Base-by-base conservation (phyloP, 345 rosid genomes). In the Isatis tinctoria region DNA sequence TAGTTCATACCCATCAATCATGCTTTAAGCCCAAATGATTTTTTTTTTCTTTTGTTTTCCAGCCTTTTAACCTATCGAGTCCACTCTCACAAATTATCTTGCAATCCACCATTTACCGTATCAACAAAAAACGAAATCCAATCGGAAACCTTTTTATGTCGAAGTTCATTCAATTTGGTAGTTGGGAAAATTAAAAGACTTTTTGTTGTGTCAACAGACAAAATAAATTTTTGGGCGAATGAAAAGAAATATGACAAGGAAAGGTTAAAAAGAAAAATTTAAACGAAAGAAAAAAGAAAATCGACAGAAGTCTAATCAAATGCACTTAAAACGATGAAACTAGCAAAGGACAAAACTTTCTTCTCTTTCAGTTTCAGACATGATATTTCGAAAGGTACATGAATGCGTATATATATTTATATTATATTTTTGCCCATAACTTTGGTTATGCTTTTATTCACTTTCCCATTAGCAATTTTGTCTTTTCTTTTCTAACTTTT, bases 321-420 rank as follows among this genome's bases (percentile, higher is more conserved):
- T 22, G 66, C 75, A 64, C 75, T 0, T 14, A 56, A 70, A 45
- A 64, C 75, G 72, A 76, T 18, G 60, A 63, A 74, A 70, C 52
- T 62, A 53, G 44, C 66, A 63, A 70, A 69, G 72, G 80, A 76
- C 80, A 70, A 76, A 76, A 70, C 47, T 76, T 70, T 70, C 65
- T 62, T 33, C 74, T 53, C 64, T 62, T 53, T 61, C 39, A 58
- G 70, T 62, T 53, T 61, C 39, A 58, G 70, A 69, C 65, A 62
- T 76, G 70, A 45, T 75, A 70, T 64, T 27, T 70, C 66, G 66
- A 76, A 61, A 69, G 65, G 74, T 32, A 61, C 69, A 44, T 69
- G 35, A 33, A 43, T 61, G 41, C 32, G 52, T 39, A n/a, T 14
- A 51, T 51, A 45, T 43, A 10, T 44, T 70, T 8, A 47, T 13